phyloP scores from a whole-genome alignment of 2,329 filamentous ascomycete species.

The Aspergillus pseudotamarii region DNA sequence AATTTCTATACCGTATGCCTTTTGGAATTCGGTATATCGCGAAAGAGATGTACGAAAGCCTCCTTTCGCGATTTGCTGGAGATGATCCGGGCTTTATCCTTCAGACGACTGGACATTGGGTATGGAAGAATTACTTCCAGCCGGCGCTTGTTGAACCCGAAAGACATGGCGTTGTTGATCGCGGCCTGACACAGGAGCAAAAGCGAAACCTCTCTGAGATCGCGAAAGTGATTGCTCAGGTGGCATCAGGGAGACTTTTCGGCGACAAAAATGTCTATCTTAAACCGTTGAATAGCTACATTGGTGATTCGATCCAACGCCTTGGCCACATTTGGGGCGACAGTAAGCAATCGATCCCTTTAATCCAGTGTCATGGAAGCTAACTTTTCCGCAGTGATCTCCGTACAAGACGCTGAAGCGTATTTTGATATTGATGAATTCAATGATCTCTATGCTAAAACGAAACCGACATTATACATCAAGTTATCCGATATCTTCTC shows the following conservation, averaged over 20 bases:
- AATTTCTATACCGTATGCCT: conserved; percentile 83
- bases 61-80: conserved; percentile 75
- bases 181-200: conserved; percentile 83
- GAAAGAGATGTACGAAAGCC: conserved; percentile 78
- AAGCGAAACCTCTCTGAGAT: conserved; percentile 91
- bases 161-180: conserved; percentile 89
- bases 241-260: conserved; percentile 85
- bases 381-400: conserved; percentile 63
- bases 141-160: conserved; percentile 88
- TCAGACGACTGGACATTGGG: conserved; percentile 84
- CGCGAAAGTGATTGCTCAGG: conserved; percentile 85
- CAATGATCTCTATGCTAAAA: conserved; percentile 95
- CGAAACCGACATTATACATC: conserved; percentile 97
- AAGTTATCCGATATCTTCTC: conserved; percentile 98
- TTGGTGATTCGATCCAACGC: conserved; percentile 80
- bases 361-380: conserved; percentile 14
- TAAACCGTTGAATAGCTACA: conserved; percentile 89
- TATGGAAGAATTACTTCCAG: conserved; percentile 92
- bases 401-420: conserved; percentile 80
- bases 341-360: conserved; percentile 43
- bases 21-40: conserved; percentile 89
- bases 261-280: conserved; percentile 94
- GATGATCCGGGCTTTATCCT: conserved; percentile 78
- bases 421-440: conserved; percentile 99
- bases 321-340: conserved; percentile 74